Conservation (phyloP, 176 grass and related monocot species). For the Microstegium vimineum region DNA sequence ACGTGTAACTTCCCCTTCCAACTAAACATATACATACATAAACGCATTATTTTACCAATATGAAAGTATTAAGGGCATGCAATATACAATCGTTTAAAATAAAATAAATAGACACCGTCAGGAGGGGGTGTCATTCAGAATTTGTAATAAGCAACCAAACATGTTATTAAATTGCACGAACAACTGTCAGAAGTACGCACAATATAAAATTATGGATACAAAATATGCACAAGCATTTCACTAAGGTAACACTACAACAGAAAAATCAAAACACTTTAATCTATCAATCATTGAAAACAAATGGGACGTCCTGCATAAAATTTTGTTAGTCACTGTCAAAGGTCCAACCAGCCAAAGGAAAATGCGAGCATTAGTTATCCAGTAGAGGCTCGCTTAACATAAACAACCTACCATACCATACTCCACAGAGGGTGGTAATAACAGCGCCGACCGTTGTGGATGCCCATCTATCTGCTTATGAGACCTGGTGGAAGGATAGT, state of each 20-base stretch:
- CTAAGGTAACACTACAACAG: background rate
- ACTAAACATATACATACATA: background rate
- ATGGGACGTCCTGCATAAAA: constrained; percentile 20
- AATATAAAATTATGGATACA: background rate
- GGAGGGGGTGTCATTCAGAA: too few species aligned
- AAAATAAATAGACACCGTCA: background rate
- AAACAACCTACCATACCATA: constrained; percentile 68
- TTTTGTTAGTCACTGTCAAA: constrained; percentile 26
- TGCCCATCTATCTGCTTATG: constrained; percentile 36
- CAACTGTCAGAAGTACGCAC: background rate
- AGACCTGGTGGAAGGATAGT: constrained; percentile 47
- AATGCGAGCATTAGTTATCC: constrained; percentile 33
- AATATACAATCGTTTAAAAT: background rate
- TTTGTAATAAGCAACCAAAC: background rate
- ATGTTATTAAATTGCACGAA: background rate
- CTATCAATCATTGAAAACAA: background rate
- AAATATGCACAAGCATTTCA: background rate
- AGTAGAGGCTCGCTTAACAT: constrained; percentile 30
- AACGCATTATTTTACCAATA: background rate
- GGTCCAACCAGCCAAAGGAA: constrained; percentile 12
- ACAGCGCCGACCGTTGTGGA: constrained; percentile 34
- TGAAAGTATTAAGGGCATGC: background rate
- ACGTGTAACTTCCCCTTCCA: background rate
- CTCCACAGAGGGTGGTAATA: constrained; percentile 39
- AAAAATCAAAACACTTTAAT: constrained; percentile 5